A percentile compares a stretch with the other conserved stretches of the same genome.
These are phyloP conservation scores for Fonsecaea pugnacius DNA, from an alignment of 2,329 filamentous ascomycete species.

Conservation along the genomic window DNA sequence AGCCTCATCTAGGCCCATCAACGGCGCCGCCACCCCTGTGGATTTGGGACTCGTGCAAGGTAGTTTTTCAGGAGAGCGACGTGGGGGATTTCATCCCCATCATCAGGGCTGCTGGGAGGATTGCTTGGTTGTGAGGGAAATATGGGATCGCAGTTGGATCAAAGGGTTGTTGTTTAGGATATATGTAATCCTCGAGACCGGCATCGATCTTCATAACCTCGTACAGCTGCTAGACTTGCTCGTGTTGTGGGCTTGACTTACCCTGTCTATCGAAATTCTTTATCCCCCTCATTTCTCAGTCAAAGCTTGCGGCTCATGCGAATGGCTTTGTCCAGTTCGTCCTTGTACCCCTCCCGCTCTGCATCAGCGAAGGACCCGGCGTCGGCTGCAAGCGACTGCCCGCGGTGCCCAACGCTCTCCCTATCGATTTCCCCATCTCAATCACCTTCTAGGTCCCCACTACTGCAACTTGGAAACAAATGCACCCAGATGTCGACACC, in stretches of 20 bases:
- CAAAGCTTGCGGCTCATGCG: neutral
- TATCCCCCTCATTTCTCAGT: neutral
- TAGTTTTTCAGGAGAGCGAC: neutral
- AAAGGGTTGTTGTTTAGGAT: neutral
- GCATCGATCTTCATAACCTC: neutral
- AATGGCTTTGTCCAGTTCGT: neutral
- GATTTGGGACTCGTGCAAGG: conserved; percentile 10
- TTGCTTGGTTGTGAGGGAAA: neutral
- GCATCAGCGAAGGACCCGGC: conserved; percentile 1
- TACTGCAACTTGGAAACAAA: conserved; percentile 11
- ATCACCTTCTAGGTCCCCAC: conserved; percentile 18
- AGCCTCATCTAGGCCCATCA: conserved; percentile 17
- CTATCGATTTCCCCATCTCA: conserved; percentile 19
- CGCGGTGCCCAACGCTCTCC: conserved; percentile 9
- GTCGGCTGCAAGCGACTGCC: conserved; percentile 11
- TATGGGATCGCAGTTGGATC: neutral
- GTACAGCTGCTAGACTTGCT: neutral
- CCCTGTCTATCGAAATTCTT: neutral
- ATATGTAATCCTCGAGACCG: neutral
- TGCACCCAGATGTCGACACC: conserved; percentile 34
- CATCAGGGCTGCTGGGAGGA: neutral
- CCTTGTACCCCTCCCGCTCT: neutral
- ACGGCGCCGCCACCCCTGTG: neutral
- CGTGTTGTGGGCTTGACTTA: neutral
- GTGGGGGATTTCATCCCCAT: conserved; percentile 4